Conservation (phyloP, 306 rosid species). For the Prunus davidiana region DNA sequence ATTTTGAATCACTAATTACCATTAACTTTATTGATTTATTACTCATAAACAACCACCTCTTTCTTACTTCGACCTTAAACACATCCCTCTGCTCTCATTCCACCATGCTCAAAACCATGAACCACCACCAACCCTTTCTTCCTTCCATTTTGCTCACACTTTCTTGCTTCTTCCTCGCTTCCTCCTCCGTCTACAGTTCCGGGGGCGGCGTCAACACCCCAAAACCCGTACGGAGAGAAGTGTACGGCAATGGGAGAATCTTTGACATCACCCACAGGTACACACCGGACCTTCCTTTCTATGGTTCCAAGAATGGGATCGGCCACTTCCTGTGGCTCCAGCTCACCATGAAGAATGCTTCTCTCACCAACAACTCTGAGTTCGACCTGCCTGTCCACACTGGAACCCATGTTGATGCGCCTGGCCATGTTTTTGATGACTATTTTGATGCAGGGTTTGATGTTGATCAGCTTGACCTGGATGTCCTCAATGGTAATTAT, state of each 20-base stretch:
- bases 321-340: slow-evolving; percentile 59
- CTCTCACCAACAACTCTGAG: slow-evolving; percentile 45
- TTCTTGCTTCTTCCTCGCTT: slow-evolving; percentile 22
- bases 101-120: neutral
- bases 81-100: neutral
- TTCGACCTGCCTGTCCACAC: slow-evolving; percentile 55
- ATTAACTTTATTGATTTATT: no score
- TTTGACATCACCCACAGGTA: slow-evolving; percentile 54
- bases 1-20: no score
- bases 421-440: slow-evolving; percentile 58
- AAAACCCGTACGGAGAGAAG: slow-evolving; percentile 60
- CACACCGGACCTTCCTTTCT: slow-evolving; percentile 46
- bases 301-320: slow-evolving; percentile 52
- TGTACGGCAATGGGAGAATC: slow-evolving; percentile 51
- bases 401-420: slow-evolving; percentile 78
- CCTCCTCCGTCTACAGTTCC: slow-evolving; percentile 34
- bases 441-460: slow-evolving; percentile 72
- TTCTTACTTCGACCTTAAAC: neutral
- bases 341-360: slow-evolving; percentile 61
- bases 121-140: neutral
- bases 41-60: no score
- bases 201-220: slow-evolving; percentile 28
- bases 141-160: slow-evolving; percentile 7
- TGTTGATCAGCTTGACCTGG: slow-evolving; percentile 60
- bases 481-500: slow-evolving; percentile 55